Evolutionary conservation across 2,329 filamentous ascomycete genomes (phyloP), one percentile per base, ranked within the genome.

Genomic region (Colletotrichum spaethianum): DNA sequence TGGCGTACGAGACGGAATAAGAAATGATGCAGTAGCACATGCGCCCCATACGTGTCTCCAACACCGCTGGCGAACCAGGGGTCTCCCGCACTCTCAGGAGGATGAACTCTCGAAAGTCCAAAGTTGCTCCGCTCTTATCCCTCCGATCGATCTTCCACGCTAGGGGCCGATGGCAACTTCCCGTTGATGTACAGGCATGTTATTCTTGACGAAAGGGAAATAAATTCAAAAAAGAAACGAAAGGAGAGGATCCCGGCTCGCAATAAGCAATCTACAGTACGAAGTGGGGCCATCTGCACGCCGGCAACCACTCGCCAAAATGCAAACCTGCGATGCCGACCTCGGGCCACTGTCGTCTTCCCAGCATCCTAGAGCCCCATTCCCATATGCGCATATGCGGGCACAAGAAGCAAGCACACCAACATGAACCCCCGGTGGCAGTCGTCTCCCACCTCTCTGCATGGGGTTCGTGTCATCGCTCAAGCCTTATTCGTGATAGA

Each of bases 121-220:
- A 8, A 40, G 20, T 11, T 18, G 33, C 36, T 33, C 33, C 65
- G 31, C 56, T 28, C 28, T 50, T 65, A 60, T 59, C 69, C 65
- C 53, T 72, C 44, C 69, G 65, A 72, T 69, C 69, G 69, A 72
- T 72, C 69, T 53, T 59, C 44, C 23, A 33, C 65, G 44, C 65
- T 63, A 69, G 20, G 53, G 48, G 36, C 46, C 42, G 52, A 63
- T 72, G 65, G 46, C 65, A 72, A 63, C 44, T 23, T 64, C 46
- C 63, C 31, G 57, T 50, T 36, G 18, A 69, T 44, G 63, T 67
- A 44, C 48, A 18, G 14, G n/a, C 36, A 56, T 36, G 50, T 5
- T 18, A n/a, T 26, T 57, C 36, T 28, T 70, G 36, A 60, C 26
- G 33, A 46, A 42, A 14, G 18, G 8, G n/a, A n/a, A n/a, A n/a